phyloP scores from a whole-genome alignment of 2,329 filamentous ascomycete species.

The Massarina eburnea region DNA sequence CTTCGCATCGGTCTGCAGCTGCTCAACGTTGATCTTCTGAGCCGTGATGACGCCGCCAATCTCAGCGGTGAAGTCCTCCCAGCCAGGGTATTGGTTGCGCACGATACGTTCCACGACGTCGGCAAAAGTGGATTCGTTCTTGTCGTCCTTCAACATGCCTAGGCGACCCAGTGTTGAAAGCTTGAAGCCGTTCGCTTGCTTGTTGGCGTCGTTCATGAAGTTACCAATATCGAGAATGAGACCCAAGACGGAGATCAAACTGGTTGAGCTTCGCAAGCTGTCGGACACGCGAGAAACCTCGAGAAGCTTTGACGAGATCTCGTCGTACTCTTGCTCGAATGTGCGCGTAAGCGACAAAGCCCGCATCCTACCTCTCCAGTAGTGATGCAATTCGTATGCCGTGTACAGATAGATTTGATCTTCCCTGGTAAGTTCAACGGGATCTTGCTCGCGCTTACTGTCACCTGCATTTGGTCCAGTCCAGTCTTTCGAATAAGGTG shows the following conservation, averaged over 20 bases:
- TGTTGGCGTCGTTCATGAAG: constrained; percentile 99
- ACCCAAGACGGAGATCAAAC: constrained; percentile 92
- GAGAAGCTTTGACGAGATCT: constrained; percentile 81
- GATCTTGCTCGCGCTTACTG: constrained; percentile 81
- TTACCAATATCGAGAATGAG: constrained; percentile 98
- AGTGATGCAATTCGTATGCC: constrained; percentile 91
- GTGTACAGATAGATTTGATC: constrained; percentile 95
- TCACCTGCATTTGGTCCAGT: constrained; percentile 81
- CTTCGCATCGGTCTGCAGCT: constrained; percentile 82
- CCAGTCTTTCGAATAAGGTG: constrained; percentile 95
- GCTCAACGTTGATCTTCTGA: constrained; percentile 94
- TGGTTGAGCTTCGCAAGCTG: constrained; percentile 84
- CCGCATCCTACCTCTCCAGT: constrained; percentile 98
- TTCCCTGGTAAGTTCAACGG: constrained; percentile 83
- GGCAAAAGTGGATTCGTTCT: constrained; percentile 94
- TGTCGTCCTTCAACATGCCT: constrained; percentile 98
- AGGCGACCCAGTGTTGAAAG: constrained; percentile 88
- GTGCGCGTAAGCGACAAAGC: constrained; percentile 81
- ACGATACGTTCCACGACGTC: constrained; percentile 97
- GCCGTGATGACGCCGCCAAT: constrained; percentile 75
- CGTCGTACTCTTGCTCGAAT: constrained; percentile 87
- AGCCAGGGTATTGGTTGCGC: constrained; percentile 92
- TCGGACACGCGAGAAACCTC: constrained; percentile 88
- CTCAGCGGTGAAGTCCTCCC: constrained; percentile 85
- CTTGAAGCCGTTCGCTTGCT: constrained; percentile 97